These are phyloP conservation scores for Draba incana DNA, from an alignment of 345 rosid genomes.

Conservation along the genomic window DNA sequence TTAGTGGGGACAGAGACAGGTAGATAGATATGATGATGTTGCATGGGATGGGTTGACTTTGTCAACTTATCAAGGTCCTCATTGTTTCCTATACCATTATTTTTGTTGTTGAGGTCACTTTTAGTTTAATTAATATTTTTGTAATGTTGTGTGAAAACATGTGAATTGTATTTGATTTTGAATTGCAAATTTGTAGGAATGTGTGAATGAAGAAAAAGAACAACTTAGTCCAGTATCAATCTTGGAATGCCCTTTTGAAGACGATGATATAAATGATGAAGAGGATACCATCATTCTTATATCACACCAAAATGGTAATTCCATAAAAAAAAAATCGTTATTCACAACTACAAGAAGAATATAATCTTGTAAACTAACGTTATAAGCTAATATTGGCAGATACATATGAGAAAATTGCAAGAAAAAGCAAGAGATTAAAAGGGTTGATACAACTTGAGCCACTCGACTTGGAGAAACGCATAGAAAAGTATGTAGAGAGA, in stretches of 20 bases:
- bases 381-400: constrained; percentile 40
- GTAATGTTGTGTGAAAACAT: background rate
- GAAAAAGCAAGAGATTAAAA: constrained; percentile 46
- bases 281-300: background rate
- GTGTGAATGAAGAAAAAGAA: constrained; percentile 65
- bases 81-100: background rate
- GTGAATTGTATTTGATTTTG: background rate
- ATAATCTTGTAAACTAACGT: background rate
- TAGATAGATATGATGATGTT: constrained; percentile 30
- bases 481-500: constrained; percentile 45
- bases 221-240: constrained; percentile 87
- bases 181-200: constrained; percentile 43
- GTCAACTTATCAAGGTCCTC: constrained; percentile 31
- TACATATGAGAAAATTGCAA: constrained; percentile 48
- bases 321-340: too few relatives aligned
- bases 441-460: constrained; percentile 56
- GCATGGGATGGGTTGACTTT: constrained; percentile 42
- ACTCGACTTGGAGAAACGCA: constrained; percentile 61
- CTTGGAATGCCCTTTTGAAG: constrained; percentile 76
- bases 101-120: background rate
- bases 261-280: constrained; percentile 52
- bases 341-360: too few relatives aligned
- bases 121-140: background rate
- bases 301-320: constrained; percentile 27
- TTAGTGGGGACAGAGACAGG: constrained; percentile 28